Base-by-base conservation (phyloP, 345 rosid species). In the Abelmoschus esculentus region DNA sequence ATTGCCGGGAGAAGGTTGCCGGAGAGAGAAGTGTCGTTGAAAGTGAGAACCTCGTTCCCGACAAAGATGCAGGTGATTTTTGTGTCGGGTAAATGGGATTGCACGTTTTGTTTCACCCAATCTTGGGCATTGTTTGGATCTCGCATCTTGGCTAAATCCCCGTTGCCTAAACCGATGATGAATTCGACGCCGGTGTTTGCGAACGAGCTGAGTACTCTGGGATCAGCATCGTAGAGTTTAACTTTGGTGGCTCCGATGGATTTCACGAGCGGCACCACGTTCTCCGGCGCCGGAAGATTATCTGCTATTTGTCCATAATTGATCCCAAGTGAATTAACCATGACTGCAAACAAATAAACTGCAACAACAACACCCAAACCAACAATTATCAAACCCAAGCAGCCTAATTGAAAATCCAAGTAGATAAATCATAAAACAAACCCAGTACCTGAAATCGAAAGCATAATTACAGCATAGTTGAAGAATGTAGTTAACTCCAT, bases 281-380 rank as follows among this genome's bases (percentile, higher is more conserved):
- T 73, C 3, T 83, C 83, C 17, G 99, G 97, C 1, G 89, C 4
- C 0, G 98, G 97, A 6, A 96, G 89, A 38, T 96, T 87, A 75
- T 92, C 80, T 9, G 92, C 98, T 53, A 96, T 87, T 50, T 90
- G 98, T 19, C 99, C 98, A 70, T 96, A 96, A 80, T 96, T 96
- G 54, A 96, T 84, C 44, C 99, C 97, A 15, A 92, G 40, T 55
- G 97, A 85, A 73, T 40, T 63, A 28, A 78, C 91, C 75, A 62
- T 26, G 55, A 50, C 49, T 19, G 89, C 81, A n/a, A 76, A 38
- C 17, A 71, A 12, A 32, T 28, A 22, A 53, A 34, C 60, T 69
- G 42, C 57, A 29, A 61, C 15, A 71, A 12, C 81, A 15, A 76
- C 32, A n/a, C 5, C 2, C 17, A 5, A 10, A n/a, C 49, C 12